Conservation (phyloP, 805 yeast genomes). For the Hanseniaspora thailandica region DNA sequence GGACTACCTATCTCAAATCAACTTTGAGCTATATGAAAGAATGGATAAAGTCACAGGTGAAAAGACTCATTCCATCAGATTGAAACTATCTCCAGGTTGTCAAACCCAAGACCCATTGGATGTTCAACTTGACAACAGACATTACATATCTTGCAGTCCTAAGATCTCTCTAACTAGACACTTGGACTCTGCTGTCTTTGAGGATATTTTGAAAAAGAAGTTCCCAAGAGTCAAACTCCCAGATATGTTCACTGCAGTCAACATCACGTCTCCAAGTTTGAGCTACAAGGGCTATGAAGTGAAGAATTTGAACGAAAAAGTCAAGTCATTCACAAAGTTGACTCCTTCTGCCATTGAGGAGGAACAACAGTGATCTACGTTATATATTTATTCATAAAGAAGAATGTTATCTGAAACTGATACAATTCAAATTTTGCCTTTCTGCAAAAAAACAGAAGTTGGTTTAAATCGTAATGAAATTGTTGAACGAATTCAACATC, state of each 20-base stretch:
- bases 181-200: conserved; percentile 79
- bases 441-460: background rate
- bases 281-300: conserved; percentile 21
- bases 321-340: background rate
- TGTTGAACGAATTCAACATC: background rate
- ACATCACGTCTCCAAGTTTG: conserved; percentile 56
- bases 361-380: conserved; percentile 6
- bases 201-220: conserved; percentile 66
- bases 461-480: background rate
- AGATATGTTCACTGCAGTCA: conserved; percentile 79
- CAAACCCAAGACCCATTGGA: conserved; percentile 96
- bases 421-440: background rate
- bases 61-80: conserved; percentile 77
- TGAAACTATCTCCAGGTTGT: conserved; percentile 94
- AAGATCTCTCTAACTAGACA: conserved; percentile 82
- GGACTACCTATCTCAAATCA: conserved; percentile 88
- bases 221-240: conserved; percentile 84
- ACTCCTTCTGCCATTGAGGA: conserved; percentile 11
- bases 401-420: conserved; percentile 14
- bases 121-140: conserved; percentile 90
- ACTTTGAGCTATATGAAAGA: conserved; percentile 82
- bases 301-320: background rate
- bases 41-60: conserved; percentile 50
- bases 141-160: conserved; percentile 92
- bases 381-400: background rate